Percentiles rank a stretch among this genome's conserved stretches.
These are phyloP conservation scores for Simmondsia chinensis DNA, from an alignment of 148 eudicot genomes.

Conservation along the genomic window DNA sequence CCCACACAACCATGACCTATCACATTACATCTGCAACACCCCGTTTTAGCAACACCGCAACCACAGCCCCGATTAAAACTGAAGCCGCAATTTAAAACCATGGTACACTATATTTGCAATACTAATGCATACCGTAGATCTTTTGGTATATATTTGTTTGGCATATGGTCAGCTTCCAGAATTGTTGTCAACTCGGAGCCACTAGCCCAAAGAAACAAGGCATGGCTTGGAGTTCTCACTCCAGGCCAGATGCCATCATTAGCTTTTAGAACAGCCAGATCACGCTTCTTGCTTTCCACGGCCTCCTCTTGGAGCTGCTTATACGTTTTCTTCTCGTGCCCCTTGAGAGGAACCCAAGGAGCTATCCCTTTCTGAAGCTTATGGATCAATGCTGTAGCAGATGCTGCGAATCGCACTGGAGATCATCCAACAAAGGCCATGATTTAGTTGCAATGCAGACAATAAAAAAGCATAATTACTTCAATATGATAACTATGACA, in stretches of 20 bases:
- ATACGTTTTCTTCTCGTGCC: constrained; percentile 63
- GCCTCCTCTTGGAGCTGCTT: constrained; percentile 87
- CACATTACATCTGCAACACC: no score
- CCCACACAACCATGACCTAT: no score
- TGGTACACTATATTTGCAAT: no score
- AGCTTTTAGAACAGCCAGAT: constrained; percentile 77
- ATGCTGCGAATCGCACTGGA: constrained; percentile 81
- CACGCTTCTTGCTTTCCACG: constrained; percentile 64
- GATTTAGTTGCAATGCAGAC: constrained; percentile 3
- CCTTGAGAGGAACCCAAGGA: constrained; percentile 80
- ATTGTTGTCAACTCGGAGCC: constrained; percentile 78
- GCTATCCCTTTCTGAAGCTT: constrained; percentile 78
- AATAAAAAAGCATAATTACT: no score
- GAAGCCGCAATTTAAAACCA: no score
- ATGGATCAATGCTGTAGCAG: constrained; percentile 74
- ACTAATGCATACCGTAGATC: constrained; percentile 44
- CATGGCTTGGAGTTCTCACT: constrained; percentile 71
- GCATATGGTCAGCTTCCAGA: constrained; percentile 84
- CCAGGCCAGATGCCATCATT: constrained; percentile 89
- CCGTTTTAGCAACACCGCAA: no score
- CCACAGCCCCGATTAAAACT: no score
- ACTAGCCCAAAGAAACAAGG: constrained; percentile 86
- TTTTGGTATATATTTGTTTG: constrained; percentile 76
- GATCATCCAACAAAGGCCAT: constrained; percentile 7
- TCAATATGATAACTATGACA: no score